Percentiles rank a stretch among this genome's conserved stretches.
Evolutionary conservation across 441 rosid genomes (phyloP).

Genomic region (Cnidoscolus chayamansa): DNA sequence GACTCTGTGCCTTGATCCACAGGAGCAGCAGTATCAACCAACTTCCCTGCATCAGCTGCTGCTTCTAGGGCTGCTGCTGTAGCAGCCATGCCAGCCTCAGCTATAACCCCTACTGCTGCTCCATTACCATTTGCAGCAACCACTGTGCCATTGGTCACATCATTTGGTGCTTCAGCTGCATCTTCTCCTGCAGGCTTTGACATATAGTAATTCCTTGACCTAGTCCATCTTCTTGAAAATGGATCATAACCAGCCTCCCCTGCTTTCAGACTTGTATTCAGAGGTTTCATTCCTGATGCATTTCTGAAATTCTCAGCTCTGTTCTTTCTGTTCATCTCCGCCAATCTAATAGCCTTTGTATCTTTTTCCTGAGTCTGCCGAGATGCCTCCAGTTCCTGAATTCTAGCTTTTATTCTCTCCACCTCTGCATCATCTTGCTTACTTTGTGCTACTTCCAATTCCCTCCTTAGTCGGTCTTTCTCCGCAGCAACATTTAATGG

Average conservation of each 20-base stretch:
- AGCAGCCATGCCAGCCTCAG: slow-evolving; percentile 50
- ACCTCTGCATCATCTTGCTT: slow-evolving; percentile 70
- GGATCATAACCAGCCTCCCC: slow-evolving; percentile 99
- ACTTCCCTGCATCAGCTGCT: slow-evolving; percentile 95
- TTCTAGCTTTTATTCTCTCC: slow-evolving; percentile 65
- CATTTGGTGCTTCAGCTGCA: slow-evolving; percentile 31
- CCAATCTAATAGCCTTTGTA: slow-evolving; percentile 70
- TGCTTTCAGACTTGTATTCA: slow-evolving; percentile 61
- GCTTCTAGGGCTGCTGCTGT: slow-evolving; percentile 82
- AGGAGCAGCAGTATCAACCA: slow-evolving; percentile 92
- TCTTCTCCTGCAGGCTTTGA: slow-evolving; percentile 46
- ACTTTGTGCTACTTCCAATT: slow-evolving; percentile 66
- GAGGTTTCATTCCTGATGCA: slow-evolving; percentile 71
- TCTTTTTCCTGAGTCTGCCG: slow-evolving; percentile 58
- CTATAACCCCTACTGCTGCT: slow-evolving; percentile 20
- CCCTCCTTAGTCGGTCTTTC: slow-evolving; percentile 86
- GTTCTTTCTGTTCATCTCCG: slow-evolving; percentile 95
- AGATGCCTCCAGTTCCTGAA: slow-evolving; percentile 78
- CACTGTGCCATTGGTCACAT: slow-evolving; percentile 25
- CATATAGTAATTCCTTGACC: slow-evolving; percentile 80
- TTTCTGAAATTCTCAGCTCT: slow-evolving; percentile 89
- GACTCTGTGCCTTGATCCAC: slow-evolving; percentile 78
- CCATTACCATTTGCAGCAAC: slow-evolving; percentile 30
- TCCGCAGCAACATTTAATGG: slow-evolving; percentile 91
- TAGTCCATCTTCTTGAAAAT: slow-evolving; percentile 96